These are phyloP conservation scores for Mitragyna speciosa DNA, from an alignment of 257 asterid species.

Conservation along the genomic window DNA sequence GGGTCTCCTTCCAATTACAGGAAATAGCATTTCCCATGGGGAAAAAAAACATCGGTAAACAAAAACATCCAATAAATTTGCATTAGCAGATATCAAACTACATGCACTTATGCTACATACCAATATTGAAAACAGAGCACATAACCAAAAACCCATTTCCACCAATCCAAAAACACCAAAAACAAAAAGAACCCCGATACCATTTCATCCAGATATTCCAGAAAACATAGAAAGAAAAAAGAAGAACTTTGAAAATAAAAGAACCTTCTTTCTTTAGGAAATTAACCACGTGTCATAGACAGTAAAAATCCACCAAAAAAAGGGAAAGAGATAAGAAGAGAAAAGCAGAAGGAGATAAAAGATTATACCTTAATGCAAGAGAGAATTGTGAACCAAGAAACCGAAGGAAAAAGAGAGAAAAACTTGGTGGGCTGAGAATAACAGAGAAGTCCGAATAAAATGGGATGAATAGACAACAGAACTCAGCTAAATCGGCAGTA, in stretches of 20 bases:
- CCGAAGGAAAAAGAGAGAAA: neutral
- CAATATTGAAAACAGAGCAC: neutral
- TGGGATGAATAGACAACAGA: slow-evolving; percentile 11
- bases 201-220: slow-evolving; percentile 5
- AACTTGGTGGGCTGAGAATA: neutral
- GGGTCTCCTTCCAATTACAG: neutral
- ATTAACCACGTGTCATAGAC: neutral
- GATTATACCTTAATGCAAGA: slow-evolving; percentile 30
- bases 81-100: neutral
- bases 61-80: neutral
- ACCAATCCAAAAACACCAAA: neutral
- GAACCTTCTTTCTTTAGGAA: neutral
- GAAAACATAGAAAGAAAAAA: neutral
- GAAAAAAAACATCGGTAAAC: neutral
- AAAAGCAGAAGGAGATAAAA: neutral
- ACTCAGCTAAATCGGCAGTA: no score
- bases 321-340: neutral
- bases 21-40: neutral
- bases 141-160: neutral
- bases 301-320: neutral
- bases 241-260: neutral
- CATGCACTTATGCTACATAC: neutral
- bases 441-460: slow-evolving; percentile 10
- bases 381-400: slow-evolving; percentile 16
- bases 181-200: slow-evolving; percentile 7